Evolutionary conservation across 208 protist genomes (phyloP).

Genomic region (Trypanosoma platydactyli): DNA sequence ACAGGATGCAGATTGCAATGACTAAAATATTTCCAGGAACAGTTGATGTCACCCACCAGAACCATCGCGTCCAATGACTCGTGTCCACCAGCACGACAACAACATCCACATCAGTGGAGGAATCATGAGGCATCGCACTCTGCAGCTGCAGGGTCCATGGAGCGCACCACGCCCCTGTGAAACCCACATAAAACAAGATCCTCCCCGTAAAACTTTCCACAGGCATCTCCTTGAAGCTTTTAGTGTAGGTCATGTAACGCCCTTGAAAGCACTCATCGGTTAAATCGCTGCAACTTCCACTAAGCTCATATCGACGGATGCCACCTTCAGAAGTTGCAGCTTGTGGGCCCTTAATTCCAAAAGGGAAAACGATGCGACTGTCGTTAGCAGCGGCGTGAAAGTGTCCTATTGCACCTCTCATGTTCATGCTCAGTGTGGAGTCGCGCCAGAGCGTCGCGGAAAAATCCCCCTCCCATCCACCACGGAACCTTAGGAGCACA

Average conservation of each 20-base stretch:
- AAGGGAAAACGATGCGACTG: slow-evolving; percentile 20
- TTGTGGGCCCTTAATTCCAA: background rate
- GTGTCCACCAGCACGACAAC: slow-evolving; percentile 15
- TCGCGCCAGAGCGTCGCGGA: slow-evolving; percentile 18
- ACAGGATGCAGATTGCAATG: background rate
- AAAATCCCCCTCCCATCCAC: slow-evolving; percentile 27
- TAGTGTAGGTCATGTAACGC: slow-evolving; percentile 27
- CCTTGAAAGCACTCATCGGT: slow-evolving; percentile 31
- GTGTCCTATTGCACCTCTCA: background rate
- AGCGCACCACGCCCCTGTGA: slow-evolving; percentile 8
- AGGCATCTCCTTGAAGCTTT: slow-evolving; percentile 32
- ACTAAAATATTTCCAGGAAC: slow-evolving; percentile 16
- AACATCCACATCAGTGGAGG: slow-evolving; percentile 22
- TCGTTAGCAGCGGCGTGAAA: slow-evolving; percentile 13
- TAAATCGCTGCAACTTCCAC: slow-evolving; percentile 21
- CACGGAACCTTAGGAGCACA: slow-evolving; percentile 25
- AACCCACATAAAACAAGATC: slow-evolving; percentile 14
- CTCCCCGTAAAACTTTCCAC: slow-evolving; percentile 18
- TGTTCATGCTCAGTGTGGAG: slow-evolving; percentile 5
- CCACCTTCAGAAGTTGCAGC: background rate
- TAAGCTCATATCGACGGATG: slow-evolving; percentile 14
- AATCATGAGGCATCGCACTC: slow-evolving; percentile 21
- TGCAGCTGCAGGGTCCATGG: slow-evolving; percentile 23
- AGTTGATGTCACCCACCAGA: slow-evolving; percentile 8
- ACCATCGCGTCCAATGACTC: no score